Evolutionary conservation across 192 early-diverging fungal species (phyloP).

Genomic region (Coemansia sp.): DNA sequence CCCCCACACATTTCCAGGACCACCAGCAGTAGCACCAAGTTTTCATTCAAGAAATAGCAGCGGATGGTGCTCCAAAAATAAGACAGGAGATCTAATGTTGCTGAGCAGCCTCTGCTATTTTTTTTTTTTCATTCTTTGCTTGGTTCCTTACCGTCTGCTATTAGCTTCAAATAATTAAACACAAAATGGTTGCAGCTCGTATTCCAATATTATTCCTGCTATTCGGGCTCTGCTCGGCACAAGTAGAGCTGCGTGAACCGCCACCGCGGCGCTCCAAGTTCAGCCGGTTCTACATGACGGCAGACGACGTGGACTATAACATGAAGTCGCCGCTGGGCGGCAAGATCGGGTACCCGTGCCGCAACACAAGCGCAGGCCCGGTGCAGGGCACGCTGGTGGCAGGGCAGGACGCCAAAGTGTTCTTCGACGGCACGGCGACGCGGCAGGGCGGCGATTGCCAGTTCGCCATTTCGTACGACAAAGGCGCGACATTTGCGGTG

Average conservation of each 20-base stretch:
- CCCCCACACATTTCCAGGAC: no score
- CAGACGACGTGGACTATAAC: conserved; percentile 48
- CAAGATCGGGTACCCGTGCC: conserved; percentile 41
- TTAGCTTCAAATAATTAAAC: no score
- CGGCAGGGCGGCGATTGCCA: conserved; percentile 49
- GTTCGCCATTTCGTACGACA: conserved; percentile 50
- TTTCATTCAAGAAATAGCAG: no score
- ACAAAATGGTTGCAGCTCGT: neutral
- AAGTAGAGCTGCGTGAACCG: conserved; percentile 46
- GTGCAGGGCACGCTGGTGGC: conserved; percentile 42
- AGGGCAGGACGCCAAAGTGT: conserved; percentile 49
- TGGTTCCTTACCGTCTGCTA: no score
- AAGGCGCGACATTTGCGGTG: conserved; percentile 57
- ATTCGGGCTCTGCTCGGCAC: conserved; percentile 17
- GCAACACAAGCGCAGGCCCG: conserved; percentile 23
- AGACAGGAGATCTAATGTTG: no score
- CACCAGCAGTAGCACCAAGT: no score
- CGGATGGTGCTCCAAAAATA: no score
- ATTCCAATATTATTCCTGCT: neutral
- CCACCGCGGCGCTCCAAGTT: conserved; percentile 49
- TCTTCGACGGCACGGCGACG: conserved; percentile 47
- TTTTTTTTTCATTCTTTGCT: no score
- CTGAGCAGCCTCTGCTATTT: no score
- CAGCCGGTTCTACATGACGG: conserved; percentile 32
- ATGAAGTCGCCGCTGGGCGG: conserved; percentile 43